Percentiles rank a stretch among this genome's conserved stretches.
Conservation (phyloP, 208 protist genomes). For the Trypanosoma platydactyli region DNA sequence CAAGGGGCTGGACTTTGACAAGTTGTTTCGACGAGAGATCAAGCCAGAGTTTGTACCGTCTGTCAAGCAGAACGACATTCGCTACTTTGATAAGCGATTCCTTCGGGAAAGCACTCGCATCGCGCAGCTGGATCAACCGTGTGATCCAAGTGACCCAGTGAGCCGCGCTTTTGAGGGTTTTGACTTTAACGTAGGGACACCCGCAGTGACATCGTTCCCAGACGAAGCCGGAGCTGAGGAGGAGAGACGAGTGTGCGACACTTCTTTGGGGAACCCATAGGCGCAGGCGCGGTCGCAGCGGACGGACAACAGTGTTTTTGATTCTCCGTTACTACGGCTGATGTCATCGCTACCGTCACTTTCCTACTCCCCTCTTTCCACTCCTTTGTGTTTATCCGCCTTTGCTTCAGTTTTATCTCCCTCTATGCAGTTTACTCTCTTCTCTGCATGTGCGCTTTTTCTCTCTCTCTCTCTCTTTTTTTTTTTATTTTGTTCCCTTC, state of each 20-base stretch:
- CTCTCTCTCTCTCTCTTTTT: too few species aligned
- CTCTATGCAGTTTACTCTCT: too few species aligned
- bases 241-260: neutral
- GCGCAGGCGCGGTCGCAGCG: too few species aligned
- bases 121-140: constrained; percentile 23
- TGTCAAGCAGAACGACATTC: constrained; percentile 20
- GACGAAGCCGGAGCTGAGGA: neutral
- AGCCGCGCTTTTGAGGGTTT: constrained; percentile 26
- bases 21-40: constrained; percentile 41
- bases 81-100: constrained; percentile 32
- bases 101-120: constrained; percentile 22
- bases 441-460: too few species aligned
- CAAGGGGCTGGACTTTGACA: constrained; percentile 57
- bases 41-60: constrained; percentile 26
- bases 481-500: too few species aligned
- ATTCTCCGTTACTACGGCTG: too few species aligned
- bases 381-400: too few species aligned
- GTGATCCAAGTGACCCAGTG: constrained; percentile 23
- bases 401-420: too few species aligned
- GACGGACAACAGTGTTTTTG: too few species aligned
- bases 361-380: too few species aligned
- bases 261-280: neutral
- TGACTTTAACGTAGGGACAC: constrained; percentile 3
- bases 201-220: neutral
- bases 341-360: too few species aligned